Percentiles rank a stretch among this genome's conserved stretches.
phyloP scores from a whole-genome alignment of 2,329 filamentous ascomycete species.

The Colletotrichum sp. region DNA sequence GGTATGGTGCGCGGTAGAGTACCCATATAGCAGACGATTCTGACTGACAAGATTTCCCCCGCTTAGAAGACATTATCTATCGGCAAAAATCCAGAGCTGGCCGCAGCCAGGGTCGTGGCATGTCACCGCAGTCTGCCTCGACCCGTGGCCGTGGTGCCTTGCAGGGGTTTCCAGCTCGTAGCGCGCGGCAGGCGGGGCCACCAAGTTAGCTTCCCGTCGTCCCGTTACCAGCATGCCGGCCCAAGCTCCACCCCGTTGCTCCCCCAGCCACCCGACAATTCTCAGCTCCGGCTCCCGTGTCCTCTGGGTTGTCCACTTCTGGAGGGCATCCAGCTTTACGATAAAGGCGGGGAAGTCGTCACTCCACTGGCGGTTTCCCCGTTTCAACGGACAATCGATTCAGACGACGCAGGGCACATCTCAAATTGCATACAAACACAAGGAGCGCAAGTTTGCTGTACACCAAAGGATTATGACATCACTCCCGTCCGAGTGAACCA shows the following conservation, averaged over 20 bases:
- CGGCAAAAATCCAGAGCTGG: background rate
- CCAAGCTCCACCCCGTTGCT: background rate
- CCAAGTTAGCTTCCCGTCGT: background rate
- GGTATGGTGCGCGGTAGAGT: background rate
- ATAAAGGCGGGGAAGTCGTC: background rate
- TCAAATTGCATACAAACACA: background rate
- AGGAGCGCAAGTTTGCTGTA: background rate
- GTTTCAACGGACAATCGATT: background rate
- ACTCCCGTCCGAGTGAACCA: background rate
- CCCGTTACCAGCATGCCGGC: background rate
- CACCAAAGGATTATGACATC: background rate
- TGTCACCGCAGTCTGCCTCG: background rate
- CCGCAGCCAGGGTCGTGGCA: background rate
- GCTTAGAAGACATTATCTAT: background rate
- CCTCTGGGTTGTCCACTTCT: background rate
- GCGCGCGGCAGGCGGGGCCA: background rate
- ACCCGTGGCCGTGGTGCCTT: background rate
- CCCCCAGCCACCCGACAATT: background rate
- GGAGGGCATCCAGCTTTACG: background rate
- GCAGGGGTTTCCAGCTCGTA: background rate
- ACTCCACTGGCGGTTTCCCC: background rate
- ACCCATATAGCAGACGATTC: background rate
- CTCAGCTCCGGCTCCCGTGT: background rate
- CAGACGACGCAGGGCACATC: background rate
- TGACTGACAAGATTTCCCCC: background rate